phyloP scores from a whole-genome alignment of 148 eudicot species.

The Rhododendron mucronatum region DNA sequence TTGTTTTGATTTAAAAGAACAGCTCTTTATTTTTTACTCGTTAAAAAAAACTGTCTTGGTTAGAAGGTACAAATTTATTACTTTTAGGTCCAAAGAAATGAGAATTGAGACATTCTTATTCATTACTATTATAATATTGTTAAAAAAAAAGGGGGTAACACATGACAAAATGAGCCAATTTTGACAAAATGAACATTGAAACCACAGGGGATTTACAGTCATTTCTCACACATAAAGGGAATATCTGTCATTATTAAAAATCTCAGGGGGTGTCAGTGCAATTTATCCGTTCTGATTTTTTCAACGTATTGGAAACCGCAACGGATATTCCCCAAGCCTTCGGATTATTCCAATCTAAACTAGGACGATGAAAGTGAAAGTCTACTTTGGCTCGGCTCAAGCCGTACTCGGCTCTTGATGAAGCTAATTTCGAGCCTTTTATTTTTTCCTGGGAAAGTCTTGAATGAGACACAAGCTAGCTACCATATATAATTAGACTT shows the following conservation, averaged over 20 bases:
- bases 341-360: neutral
- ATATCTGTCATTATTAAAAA: neutral
- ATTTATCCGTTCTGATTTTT: neutral
- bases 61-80: neutral
- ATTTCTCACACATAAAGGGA: neutral
- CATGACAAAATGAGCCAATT: neutral
- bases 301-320: neutral
- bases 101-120: too few species aligned
- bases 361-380: neutral
- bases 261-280: neutral
- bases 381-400: conserved; percentile 1
- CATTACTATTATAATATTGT: too few species aligned
- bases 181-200: too few species aligned
- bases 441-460: too few species aligned
- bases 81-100: neutral
- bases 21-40: neutral
- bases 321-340: neutral
- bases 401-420: neutral
- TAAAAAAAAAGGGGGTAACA: neutral
- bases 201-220: neutral
- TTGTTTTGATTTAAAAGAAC: too few species aligned
- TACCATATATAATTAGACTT: too few species aligned
- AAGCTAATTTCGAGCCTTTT: neutral
- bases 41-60: neutral
- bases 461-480: too few species aligned